Base-by-base conservation (phyloP, 257 asterid species). In the Nicotiana attenuata region DNA sequence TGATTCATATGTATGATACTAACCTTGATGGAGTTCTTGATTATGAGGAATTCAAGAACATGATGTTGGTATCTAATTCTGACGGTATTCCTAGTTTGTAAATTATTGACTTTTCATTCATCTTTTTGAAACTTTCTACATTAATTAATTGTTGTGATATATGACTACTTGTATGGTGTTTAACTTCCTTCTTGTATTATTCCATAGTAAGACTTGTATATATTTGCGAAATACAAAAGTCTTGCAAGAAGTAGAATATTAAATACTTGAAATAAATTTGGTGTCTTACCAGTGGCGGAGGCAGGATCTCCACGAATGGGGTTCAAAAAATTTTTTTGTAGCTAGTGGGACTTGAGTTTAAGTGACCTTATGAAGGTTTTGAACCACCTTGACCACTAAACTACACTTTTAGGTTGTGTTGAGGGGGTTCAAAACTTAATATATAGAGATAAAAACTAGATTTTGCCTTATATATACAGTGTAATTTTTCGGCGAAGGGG, bases 21-120 rank as follows among this genome's bases (percentile, higher is more conserved):
- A 91, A 92, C 85, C 85, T 88, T 0, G 95, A 92, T 84, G 97
- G 95, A 0, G 73, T 88, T 82, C 86, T 92, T 75, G 95, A 91
- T 85, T 89, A 89, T 63, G 91, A 91, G 57, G 97, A 91, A 86
- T 90, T 92, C 57, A 90, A 90, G 90, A 83, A 41, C 17, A 92
- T 92, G 94, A 90, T 92, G 94, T 16, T 78, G 55, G 35, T 57
- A 38, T 75, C 79, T 8, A 75, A 75, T 15, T 75, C 63, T 75
- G 59, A 19, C 17, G 17, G 10, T 75, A 75, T 75, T 24, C 16
- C 59, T 47, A 35, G 35, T 67, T 75, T 50, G 79, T 75, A 50
- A 75, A 24, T 50, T 75, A 26, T 71, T 50, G 41, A 50, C 24
- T 73, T 22, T 13, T 20, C 3, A 41, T 41, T 69, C 56, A 73